Evolutionary conservation across 176 grass and related monocot genomes (phyloP), one percentile per base, ranked within the genome.

Genomic region (Musa acuminata): DNA sequence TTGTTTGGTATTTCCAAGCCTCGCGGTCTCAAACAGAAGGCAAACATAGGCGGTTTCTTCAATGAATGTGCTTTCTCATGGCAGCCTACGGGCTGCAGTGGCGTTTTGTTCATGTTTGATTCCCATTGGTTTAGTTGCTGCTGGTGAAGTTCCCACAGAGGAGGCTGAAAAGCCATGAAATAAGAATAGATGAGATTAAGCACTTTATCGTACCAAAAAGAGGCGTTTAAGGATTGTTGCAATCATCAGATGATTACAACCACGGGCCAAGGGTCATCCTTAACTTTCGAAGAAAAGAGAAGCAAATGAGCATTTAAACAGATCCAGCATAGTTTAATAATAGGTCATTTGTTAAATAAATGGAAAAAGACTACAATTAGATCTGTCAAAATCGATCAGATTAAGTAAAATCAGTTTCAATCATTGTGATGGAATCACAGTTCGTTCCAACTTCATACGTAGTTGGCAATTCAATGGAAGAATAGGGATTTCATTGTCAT

Each of bases 11-110:
- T 66, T 79, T 94, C 75, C 22, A 93, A 81, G 75, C 88, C 91
- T 35, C 88, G 91, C 66, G 95, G 95, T 75, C 53, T 94, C 77
- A 99, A 88, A 82, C 95, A 99, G 82, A 99, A 99, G 22, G 95
- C 95, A 53, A 99, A 99, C 76, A 99, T 76, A 35, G 86, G 57
- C 21, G 95, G 95, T 78, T 94, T 99, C 72, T 83, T 82, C 48
- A 76, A 48, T 27, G 77, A 83, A 72, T 79, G 52, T 67, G 53
- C 87, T 53, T 83, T 89, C 71, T 71, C 82, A 54, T 86, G 73
- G 79, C 83, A 89, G 62, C 79, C 86, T 76, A 86, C 86, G 78
- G 83, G 66, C 69, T 81, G 77, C 54, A 84, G 60, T 29, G 78
- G 85, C 13, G 88, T 87, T 87, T 43, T 82, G 74, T 67, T 81